phyloP scores from a whole-genome alignment of 371 early-diverging fungal species.

The Mortierella sp. region DNA sequence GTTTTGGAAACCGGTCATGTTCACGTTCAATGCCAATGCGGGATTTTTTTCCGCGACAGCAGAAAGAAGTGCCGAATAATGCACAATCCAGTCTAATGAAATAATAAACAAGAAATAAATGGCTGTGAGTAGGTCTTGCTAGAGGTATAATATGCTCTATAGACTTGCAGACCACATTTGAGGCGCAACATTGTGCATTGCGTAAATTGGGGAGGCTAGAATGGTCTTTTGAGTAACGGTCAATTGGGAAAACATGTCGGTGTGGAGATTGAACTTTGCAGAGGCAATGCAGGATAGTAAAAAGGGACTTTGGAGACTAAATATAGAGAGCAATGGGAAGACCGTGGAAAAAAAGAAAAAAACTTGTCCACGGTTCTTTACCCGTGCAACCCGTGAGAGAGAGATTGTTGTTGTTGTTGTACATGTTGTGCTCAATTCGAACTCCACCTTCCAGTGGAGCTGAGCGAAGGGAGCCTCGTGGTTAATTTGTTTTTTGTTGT shows the following conservation, averaged over 20 bases:
- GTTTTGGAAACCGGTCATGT: constrained; percentile 71
- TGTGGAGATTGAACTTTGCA: constrained; percentile 26
- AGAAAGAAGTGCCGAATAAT: constrained; percentile 70
- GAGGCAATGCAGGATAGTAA: no score
- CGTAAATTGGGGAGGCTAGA: background rate
- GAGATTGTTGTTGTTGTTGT: background rate
- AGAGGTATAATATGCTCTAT: background rate
- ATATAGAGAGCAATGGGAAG: background rate
- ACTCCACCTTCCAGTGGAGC: background rate
- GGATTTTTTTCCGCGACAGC: constrained; percentile 70
- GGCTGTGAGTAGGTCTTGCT: background rate
- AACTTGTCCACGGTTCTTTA: background rate
- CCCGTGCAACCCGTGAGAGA: no score
- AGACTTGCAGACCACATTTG: no score
- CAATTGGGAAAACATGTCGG: no score
- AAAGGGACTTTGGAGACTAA: background rate
- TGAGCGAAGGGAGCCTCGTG: background rate
- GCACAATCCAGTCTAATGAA: constrained; percentile 66
- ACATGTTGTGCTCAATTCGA: background rate
- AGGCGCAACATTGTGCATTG: no score
- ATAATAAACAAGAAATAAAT: background rate
- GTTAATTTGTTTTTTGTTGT: background rate
- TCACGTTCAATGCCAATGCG: constrained; percentile 63
- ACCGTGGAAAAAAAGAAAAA: background rate
- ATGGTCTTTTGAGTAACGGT: background rate